Percentiles rank a stretch among this genome's conserved stretches.
Evolutionary conservation across 208 protist species (phyloP).

Genomic region (Crithidia thermophila): DNA sequence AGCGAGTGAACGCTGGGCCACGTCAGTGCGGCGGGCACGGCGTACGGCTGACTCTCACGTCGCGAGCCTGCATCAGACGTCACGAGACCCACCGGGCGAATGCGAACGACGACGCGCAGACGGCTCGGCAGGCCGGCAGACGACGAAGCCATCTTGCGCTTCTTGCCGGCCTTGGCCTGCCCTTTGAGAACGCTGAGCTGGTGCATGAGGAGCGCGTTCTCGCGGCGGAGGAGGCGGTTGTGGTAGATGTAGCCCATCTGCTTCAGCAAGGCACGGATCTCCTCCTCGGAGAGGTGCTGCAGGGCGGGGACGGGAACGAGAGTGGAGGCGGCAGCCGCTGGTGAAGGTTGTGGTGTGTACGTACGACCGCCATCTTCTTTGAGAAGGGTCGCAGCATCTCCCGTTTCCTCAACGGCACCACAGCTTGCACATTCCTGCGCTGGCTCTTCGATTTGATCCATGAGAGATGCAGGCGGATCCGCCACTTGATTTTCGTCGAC

Average conservation of each 20-base stretch:
- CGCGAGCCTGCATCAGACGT: background rate
- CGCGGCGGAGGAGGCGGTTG: constrained; percentile 21
- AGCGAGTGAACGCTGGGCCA: background rate
- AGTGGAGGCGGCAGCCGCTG: background rate
- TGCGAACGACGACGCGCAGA: constrained; percentile 4
- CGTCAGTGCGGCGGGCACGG: background rate
- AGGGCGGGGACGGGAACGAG: background rate
- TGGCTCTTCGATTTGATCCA: background rate
- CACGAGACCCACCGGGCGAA: constrained; percentile 1
- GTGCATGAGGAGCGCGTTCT: constrained; percentile 12
- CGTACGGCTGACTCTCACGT: background rate
- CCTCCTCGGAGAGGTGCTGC: background rate
- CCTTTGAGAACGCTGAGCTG: background rate
- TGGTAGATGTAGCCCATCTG: constrained; percentile 20
- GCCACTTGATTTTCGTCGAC: too few relatives aligned
- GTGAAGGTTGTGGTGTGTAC: background rate
- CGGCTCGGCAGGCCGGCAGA: background rate
- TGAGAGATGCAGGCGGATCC: too few relatives aligned
- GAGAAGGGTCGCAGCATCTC: too few relatives aligned
- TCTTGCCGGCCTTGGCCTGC: background rate
- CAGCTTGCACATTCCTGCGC: background rate
- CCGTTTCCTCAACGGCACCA: too few relatives aligned
- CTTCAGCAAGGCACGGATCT: constrained; percentile 2
- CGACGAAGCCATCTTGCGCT: background rate
- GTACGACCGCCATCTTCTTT: too few relatives aligned